Base-by-base conservation (phyloP, 2,329 filamentous ascomycete species). In the Fusarium sp. region DNA sequence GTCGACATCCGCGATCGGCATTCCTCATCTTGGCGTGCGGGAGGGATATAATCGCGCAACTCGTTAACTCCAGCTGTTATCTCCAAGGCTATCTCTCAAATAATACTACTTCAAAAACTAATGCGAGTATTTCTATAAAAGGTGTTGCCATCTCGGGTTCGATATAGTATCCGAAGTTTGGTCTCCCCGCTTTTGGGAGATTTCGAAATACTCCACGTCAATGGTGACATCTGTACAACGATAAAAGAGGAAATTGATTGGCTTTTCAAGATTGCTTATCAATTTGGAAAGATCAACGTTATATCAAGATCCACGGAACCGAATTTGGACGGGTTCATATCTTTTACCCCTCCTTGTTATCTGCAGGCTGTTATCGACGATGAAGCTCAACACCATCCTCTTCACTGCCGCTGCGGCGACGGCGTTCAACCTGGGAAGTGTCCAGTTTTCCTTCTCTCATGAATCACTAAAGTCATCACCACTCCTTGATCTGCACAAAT, bases 1-100 rank as follows among this genome's bases (percentile, higher is more conserved):
- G 50, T 54, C 50, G 50, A 30, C 33, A 54, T 54, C 50, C 50
- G 33, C 10, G 50, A 54, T 54, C 50, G 50, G 33, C 50, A 40
- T 28, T 54, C 33, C 50, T 54, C 50, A 54, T 40, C 50, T 54
- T 54, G 50, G 50, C 50, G 50, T 54, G 50, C 33, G 50, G 2
- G 8, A 5, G 50, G 50, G 33, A 13, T 5, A 40, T 54, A 28
- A 54, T 54, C 10, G 50, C 50, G 50, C 33, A 54, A 54, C 23
- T 13, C 0, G 1, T 25, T 37, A 35, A 37, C 0, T 21, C 5
- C 33, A n/a, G 33, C 3, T n/a, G 23, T n/a, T 54, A 54, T 54
- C 33, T 54, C 19, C 50, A 53, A 28, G 5, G 2, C 9, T 16
- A n/a, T 38, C 23, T 11, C 19, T 16, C 2, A 12, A 38, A 5